These are phyloP conservation scores for Apiospora marii DNA, from an alignment of 2,329 filamentous ascomycete genomes.

Conservation along the genomic window DNA sequence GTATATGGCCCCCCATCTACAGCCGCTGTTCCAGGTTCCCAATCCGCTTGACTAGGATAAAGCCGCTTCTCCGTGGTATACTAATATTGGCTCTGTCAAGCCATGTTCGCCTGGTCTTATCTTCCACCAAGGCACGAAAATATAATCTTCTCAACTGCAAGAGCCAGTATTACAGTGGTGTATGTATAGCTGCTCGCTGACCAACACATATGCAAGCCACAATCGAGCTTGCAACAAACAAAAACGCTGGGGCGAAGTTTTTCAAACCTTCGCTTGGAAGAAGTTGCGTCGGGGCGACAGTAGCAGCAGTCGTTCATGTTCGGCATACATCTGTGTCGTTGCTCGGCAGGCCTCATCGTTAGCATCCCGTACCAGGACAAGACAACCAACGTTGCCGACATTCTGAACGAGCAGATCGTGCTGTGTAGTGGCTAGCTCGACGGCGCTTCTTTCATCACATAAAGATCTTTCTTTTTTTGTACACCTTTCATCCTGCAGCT, in stretches of 20 bases:
- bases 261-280: background rate
- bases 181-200: background rate
- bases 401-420: background rate
- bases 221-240: background rate
- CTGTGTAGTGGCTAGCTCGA: background rate
- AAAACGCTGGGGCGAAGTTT: background rate
- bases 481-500: constrained; percentile 20
- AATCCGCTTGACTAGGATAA: constrained; percentile 14
- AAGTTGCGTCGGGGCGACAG: background rate
- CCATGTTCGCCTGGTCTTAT: background rate
- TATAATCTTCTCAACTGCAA: constrained; percentile 7
- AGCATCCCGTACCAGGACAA: background rate
- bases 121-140: background rate
- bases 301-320: constrained; percentile 8
- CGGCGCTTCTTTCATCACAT: background rate
- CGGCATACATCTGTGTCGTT: background rate
- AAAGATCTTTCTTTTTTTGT: background rate
- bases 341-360: background rate
- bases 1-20: constrained; percentile 19
- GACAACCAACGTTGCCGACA: background rate
- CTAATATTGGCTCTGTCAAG: background rate
- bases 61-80: background rate
- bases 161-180: constrained; percentile 15
- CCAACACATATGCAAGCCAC: background rate
- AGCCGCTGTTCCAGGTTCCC: constrained; percentile 10